These are phyloP conservation scores for Amaranthus cruentus DNA, from an alignment of 148 eudicot genomes.

Conservation along the genomic window DNA sequence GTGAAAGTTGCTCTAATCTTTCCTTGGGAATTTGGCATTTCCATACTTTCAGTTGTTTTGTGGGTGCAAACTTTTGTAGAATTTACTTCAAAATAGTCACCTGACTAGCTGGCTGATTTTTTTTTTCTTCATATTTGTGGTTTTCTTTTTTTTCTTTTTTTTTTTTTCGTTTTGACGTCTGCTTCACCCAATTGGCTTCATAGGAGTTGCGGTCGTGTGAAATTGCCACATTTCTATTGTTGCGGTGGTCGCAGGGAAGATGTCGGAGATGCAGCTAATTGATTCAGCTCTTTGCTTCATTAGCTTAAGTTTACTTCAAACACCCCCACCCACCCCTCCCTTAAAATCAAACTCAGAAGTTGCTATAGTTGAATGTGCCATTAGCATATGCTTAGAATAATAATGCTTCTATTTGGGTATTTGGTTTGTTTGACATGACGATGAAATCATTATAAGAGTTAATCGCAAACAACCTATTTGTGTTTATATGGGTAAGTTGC, in stretches of 20 bases:
- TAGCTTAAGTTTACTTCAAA: background rate
- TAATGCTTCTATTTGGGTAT: no score
- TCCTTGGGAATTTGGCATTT: no score
- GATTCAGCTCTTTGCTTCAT: background rate
- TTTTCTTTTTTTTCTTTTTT: background rate
- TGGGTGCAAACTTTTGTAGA: no score
- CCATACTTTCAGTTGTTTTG: no score
- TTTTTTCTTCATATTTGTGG: background rate
- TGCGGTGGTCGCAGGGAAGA: conserved; percentile 64
- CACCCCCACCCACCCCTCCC: background rate
- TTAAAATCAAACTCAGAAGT: background rate
- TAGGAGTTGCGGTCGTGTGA: conserved; percentile 77
- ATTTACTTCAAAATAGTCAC: no score
- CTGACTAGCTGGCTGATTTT: background rate
- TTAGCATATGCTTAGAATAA: background rate
- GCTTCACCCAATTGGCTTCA: background rate
- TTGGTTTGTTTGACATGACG: no score
- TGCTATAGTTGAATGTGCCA: background rate
- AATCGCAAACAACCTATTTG: no score
- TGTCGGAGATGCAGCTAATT: conserved; percentile 24
- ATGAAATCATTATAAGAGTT: no score
- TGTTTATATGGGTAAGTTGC: no score
- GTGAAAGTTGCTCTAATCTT: no score
- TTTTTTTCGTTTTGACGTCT: background rate
- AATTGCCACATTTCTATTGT: conserved; percentile 76